phyloP scores from a whole-genome alignment of 257 asterid species.

The Cinchona pubescens region DNA sequence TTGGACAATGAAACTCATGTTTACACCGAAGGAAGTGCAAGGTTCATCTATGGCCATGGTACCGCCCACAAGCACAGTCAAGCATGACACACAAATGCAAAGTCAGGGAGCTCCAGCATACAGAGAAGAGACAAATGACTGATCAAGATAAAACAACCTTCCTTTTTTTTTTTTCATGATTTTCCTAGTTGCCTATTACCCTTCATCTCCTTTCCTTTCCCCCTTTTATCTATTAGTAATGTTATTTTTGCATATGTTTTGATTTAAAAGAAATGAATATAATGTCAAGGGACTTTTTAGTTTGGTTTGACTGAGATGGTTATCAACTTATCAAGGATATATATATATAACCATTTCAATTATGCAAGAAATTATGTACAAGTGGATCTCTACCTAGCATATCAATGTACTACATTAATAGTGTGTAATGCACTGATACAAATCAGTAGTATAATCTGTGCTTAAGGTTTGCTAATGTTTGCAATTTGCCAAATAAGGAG shows the following conservation, averaged over 20 bases:
- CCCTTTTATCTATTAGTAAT: not conserved
- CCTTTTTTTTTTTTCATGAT: constrained; percentile 5
- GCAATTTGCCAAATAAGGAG: too few species aligned
- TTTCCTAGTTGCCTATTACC: constrained; percentile 1
- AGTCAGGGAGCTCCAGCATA: constrained; percentile 13
- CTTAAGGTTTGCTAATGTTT: too few species aligned
- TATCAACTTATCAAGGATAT: too few species aligned
- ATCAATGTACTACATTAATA: too few species aligned
- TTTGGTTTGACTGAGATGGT: constrained; percentile 1
- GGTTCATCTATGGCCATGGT: constrained; percentile 92
- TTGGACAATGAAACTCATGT: constrained; percentile 71
- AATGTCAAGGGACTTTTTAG: not conserved
- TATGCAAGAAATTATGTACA: too few species aligned
- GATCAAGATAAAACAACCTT: not conserved
- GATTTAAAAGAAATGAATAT: constrained; percentile 14
- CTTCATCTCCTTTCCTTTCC: not conserved
- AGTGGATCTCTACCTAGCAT: too few species aligned
- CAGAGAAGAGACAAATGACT: not conserved
- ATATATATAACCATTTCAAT: too few species aligned
- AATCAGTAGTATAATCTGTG: too few species aligned
- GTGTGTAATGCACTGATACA: too few species aligned
- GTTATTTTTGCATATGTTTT: constrained; percentile 5
- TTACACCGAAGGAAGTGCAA: constrained; percentile 79
- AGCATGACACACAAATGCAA: constrained; percentile 21
- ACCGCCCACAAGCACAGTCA: constrained; percentile 45